Evolutionary conservation across 352 stramenopile genomes (phyloP).

Genomic region (Pythium monospermum): DNA sequence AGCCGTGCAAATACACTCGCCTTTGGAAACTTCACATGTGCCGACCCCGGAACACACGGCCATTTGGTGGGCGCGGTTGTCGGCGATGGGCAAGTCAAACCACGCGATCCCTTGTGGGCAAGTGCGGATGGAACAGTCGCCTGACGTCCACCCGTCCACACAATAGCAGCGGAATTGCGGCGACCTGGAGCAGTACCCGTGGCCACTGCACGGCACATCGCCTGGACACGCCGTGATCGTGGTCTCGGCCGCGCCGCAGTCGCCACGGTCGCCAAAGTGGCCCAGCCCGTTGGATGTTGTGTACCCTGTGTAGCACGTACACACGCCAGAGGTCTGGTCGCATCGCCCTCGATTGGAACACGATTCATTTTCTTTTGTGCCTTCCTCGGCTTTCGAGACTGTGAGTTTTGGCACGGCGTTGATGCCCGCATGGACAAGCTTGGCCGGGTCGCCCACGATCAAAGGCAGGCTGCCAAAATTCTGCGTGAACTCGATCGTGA

Average conservation of each 20-base stretch:
- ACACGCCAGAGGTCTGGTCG: conserved; percentile 75
- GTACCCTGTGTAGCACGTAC: conserved; percentile 80
- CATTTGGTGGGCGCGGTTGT: conserved; percentile 51
- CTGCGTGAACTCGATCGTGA: conserved; percentile 76
- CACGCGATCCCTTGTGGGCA: conserved; percentile 58
- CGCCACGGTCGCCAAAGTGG: conserved; percentile 46
- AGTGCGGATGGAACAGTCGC: conserved; percentile 65
- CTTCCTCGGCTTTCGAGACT: conserved; percentile 58
- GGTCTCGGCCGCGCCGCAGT: conserved; percentile 50
- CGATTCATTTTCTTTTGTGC: conserved; percentile 89
- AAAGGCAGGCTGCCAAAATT: conserved; percentile 73
- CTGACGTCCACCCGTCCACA: conserved; percentile 45
- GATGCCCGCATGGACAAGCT: conserved; percentile 48
- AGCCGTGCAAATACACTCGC: conserved; percentile 56
- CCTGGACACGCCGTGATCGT: conserved; percentile 28
- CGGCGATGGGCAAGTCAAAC: conserved; percentile 55
- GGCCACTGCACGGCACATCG: conserved; percentile 58
- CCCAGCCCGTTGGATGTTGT: conserved; percentile 65
- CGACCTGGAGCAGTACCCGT: conserved; percentile 64
- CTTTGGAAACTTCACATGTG: conserved; percentile 51
- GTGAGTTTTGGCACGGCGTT: conserved; percentile 40
- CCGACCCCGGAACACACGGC: conserved; percentile 62
- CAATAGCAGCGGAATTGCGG: conserved; percentile 75
- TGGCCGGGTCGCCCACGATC: conserved; percentile 63
- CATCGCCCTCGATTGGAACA: conserved; percentile 71